These are phyloP conservation scores for Ustilago lituana DNA, from an alignment of 1,284 basidiomycete species.

Conservation along the genomic window DNA sequence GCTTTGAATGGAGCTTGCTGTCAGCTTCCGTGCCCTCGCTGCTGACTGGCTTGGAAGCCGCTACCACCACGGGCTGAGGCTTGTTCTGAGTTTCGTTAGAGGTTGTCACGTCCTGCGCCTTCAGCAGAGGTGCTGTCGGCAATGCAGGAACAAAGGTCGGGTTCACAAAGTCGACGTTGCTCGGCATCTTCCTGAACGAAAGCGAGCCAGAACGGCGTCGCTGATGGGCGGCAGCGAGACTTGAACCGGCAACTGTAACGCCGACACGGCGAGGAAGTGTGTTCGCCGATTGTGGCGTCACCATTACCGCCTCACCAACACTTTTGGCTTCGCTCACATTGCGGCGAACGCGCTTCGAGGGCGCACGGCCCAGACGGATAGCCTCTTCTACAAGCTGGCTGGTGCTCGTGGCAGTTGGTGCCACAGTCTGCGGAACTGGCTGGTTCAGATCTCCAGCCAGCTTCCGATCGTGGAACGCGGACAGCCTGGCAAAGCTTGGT, in stretches of 20 bases:
- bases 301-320: slow-evolving; percentile 30
- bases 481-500: slow-evolving; percentile 19
- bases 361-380: slow-evolving; percentile 39
- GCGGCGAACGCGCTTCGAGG: slow-evolving; percentile 43
- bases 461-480: slow-evolving; percentile 42
- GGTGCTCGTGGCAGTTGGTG: not conserved
- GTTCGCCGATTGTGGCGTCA: slow-evolving; percentile 3
- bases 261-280: not conserved
- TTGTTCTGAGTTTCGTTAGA: not conserved
- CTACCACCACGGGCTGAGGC: no score
- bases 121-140: not conserved
- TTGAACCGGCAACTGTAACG: not conserved
- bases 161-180: slow-evolving; percentile 1
- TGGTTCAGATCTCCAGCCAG: not conserved
- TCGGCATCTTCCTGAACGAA: slow-evolving; percentile 10
- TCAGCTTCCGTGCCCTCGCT: not conserved
- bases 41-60: no score
- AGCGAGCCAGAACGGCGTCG: slow-evolving; percentile 12
- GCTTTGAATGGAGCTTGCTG: slow-evolving; percentile 16
- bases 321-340: slow-evolving; percentile 26
- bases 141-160: slow-evolving; percentile 12
- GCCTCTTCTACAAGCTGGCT: slow-evolving; percentile 27
- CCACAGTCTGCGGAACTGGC: not conserved
- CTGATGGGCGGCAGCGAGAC: slow-evolving; percentile 4
- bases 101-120: not conserved